These are phyloP conservation scores for Tetrapisispora phaffii DNA, from an alignment of 805 yeast species.

Conservation along the genomic window DNA sequence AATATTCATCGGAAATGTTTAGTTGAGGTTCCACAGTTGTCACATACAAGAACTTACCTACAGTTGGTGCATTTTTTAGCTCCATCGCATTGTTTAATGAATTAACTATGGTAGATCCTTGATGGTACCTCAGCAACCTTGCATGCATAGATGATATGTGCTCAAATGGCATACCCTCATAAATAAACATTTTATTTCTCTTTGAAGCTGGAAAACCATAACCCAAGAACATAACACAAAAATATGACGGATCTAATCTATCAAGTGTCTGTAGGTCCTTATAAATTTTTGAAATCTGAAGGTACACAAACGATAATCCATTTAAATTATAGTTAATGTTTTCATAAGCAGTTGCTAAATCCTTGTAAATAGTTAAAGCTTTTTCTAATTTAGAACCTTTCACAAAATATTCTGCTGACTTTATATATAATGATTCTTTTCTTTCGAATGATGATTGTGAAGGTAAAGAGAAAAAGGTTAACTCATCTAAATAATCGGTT, in stretches of 20 bases:
- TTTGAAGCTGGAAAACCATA: constrained; percentile 73
- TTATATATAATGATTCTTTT: constrained; percentile 59
- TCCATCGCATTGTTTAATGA: constrained; percentile 46
- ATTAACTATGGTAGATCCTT: constrained; percentile 67
- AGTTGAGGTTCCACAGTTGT: constrained; percentile 55
- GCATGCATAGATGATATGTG: constrained; percentile 77
- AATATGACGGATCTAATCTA: constrained; percentile 65
- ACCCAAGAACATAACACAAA: constrained; percentile 73
- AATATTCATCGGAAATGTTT: constrained; percentile 29
- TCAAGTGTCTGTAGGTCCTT: constrained; percentile 56
- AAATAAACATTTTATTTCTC: constrained; percentile 67
- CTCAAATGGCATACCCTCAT: constrained; percentile 81
- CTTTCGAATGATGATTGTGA: constrained; percentile 72
- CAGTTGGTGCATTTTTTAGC: constrained; percentile 40
- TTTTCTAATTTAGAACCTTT: constrained; percentile 69
- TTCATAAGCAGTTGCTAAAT: constrained; percentile 65
- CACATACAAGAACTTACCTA: constrained; percentile 68
- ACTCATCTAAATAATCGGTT: constrained; percentile 43
- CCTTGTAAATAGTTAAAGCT: constrained; percentile 70
- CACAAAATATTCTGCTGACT: constrained; percentile 59
- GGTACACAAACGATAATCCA: constrained; percentile 64
- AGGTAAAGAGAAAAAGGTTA: constrained; percentile 63
- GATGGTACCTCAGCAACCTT: constrained; percentile 61
- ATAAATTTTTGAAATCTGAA: constrained; percentile 59
- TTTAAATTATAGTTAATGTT: constrained; percentile 62